Evolutionary conservation across 2,329 filamentous ascomycete species (phyloP).

Genomic region (Cryoendolithus antarcticus): DNA sequence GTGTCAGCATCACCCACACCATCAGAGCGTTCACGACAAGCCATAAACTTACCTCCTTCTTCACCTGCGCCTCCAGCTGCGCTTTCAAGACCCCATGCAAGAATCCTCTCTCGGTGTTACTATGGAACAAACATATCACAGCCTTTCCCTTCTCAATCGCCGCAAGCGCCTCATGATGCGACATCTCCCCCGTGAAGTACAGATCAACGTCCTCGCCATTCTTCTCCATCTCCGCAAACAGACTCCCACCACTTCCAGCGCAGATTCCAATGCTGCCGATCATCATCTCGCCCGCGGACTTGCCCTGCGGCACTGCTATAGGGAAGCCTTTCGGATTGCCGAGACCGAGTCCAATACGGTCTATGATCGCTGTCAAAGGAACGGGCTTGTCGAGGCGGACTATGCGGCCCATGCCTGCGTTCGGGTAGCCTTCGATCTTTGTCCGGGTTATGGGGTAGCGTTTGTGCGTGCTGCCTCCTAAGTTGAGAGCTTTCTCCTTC

Average conservation of each 20-base stretch:
- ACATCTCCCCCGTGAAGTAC: slow-evolving; percentile 83
- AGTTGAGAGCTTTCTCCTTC: slow-evolving; percentile 23
- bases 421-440: slow-evolving; percentile 27
- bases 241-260: slow-evolving; percentile 71
- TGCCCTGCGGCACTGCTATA: slow-evolving; percentile 50
- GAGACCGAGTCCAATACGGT: slow-evolving; percentile 48
- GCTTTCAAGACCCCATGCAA: slow-evolving; percentile 57
- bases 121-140: slow-evolving; percentile 80
- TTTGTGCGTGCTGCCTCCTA: slow-evolving; percentile 34
- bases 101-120: slow-evolving; percentile 82
- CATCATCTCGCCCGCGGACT: slow-evolving; percentile 38
- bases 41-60: slow-evolving; percentile 25
- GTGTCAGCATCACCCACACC: too few relatives aligned
- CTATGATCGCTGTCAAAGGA: slow-evolving; percentile 45
- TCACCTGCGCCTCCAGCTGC: slow-evolving; percentile 50
- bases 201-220: slow-evolving; percentile 52
- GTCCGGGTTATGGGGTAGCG: slow-evolving; percentile 43
- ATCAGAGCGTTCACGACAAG: too few relatives aligned
- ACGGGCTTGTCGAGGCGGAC: slow-evolving; percentile 43
- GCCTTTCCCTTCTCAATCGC: slow-evolving; percentile 73
- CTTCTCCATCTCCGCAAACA: slow-evolving; percentile 50
- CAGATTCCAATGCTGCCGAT: slow-evolving; percentile 75
- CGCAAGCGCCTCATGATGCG: slow-evolving; percentile 79
- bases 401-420: slow-evolving; percentile 50
- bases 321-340: slow-evolving; percentile 56